Evolutionary conservation across 202 grass and related monocot species (phyloP), one percentile per base, ranked within the genome.

Genomic region (Elaeis oleifera): DNA sequence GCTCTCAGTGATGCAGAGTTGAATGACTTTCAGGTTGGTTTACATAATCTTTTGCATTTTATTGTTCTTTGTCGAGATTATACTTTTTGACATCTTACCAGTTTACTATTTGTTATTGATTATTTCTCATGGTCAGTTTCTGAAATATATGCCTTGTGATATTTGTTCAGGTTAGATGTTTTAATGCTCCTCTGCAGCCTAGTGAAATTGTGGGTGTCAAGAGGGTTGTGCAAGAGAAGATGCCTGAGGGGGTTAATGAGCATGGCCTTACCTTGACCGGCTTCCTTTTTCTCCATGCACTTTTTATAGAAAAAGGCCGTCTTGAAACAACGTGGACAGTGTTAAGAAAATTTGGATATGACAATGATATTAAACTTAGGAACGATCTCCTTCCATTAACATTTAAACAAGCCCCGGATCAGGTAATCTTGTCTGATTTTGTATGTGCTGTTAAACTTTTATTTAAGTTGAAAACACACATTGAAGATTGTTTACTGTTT

Each of bases 241-340:
- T 97, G 74, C 88, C 92, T 52, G 92, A 91, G 70, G 92, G 92
- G 1, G 92, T 97, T 61, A 86, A 86, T 66, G 84, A 89, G 3
- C 68, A 62, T 18, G 92, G 92, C 5, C 88, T 97, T 67, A 97
- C 88, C 44, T 76, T 97, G 72, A 97, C 88, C 20, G 92, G 92
- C 15, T 97, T 97, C 49, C 82, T 97, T 74, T 97, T 92, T 60
- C 78, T 97, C 53, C 94, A 97, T 77, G 94, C 82, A 50, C 78
- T 97, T 49, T 97, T 97, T 67, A 97, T 97, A 68, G 92, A 97
- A 79, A 97, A 92, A 70, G 92, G 92, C 15, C 81, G 94, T n/a
- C 69, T 97, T 21, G 94, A 97, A 79, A 97, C 94, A 50, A 97
- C 88, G 44, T 97, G 94, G 94, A 92, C 88, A 5, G 94, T 92